phyloP scores from a whole-genome alignment of 805 yeast species.

The Yamadazyma paraphyllophila region DNA sequence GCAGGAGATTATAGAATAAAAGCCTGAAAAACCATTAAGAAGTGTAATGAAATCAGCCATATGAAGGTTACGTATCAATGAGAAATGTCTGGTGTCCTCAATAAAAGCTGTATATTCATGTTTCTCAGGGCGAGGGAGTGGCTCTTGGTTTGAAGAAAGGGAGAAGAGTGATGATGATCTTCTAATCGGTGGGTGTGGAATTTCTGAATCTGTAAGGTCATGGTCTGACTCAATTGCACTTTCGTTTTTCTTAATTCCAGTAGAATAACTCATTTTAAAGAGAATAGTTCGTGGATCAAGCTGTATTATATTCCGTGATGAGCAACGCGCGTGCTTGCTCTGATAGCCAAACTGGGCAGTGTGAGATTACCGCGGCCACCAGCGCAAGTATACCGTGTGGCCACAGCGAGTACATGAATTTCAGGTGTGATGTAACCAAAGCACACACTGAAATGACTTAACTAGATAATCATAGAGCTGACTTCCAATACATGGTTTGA shows the following conservation, averaged over 20 bases:
- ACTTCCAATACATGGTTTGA: too few species aligned
- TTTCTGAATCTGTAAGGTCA: slow-evolving; percentile 23
- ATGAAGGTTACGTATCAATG: slow-evolving; percentile 82
- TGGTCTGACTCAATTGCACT: slow-evolving; percentile 38
- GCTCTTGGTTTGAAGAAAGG: slow-evolving; percentile 50
- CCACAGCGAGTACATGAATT: too few species aligned
- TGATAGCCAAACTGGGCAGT: background rate
- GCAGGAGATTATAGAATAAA: slow-evolving; percentile 85
- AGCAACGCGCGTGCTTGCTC: background rate
- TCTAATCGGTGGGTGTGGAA: slow-evolving; percentile 32
- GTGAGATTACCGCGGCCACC: background rate
- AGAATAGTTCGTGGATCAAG: background rate
- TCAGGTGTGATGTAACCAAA: too few species aligned
- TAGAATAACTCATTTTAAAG: slow-evolving; percentile 17
- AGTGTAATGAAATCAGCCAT: slow-evolving; percentile 95
- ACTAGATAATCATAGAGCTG: too few species aligned
- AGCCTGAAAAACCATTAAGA: slow-evolving; percentile 91
- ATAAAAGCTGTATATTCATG: slow-evolving; percentile 77
- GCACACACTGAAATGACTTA: too few species aligned
- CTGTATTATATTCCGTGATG: background rate
- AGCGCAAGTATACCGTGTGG: too few species aligned
- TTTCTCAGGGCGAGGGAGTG: slow-evolving; percentile 71
- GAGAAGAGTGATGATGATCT: slow-evolving; percentile 54
- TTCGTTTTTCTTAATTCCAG: slow-evolving; percentile 23
- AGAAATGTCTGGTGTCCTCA: slow-evolving; percentile 79